These are phyloP conservation scores for Rhodotorula sp. DNA, from an alignment of 1,284 basidiomycete species.

Conservation along the genomic window DNA sequence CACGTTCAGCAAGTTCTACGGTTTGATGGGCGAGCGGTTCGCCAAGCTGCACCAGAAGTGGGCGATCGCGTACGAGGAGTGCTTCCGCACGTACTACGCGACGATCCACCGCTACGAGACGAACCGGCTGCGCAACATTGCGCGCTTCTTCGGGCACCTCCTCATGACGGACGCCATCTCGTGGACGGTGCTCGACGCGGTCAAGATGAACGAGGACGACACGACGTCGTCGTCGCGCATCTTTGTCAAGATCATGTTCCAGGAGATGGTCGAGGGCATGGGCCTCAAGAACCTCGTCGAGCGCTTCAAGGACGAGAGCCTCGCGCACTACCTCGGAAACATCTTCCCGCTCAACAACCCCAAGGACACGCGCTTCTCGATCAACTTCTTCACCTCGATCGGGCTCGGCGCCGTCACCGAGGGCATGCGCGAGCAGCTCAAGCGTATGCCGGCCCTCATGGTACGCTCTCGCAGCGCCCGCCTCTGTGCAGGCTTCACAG, in stretches of 20 bases:
- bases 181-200: slow-evolving; percentile 79
- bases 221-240: slow-evolving; percentile 95
- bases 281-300: slow-evolving; percentile 79
- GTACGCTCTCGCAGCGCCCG: neutral
- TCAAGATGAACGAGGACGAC: slow-evolving; percentile 96
- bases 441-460: slow-evolving; percentile 58
- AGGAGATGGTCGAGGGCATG: slow-evolving; percentile 90
- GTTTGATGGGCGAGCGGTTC: slow-evolving; percentile 92
- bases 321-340: slow-evolving; percentile 64
- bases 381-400: slow-evolving; percentile 84
- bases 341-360: slow-evolving; percentile 97
- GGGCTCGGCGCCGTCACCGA: slow-evolving; percentile 88
- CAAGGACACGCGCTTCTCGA: slow-evolving; percentile 93
- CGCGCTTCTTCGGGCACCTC: slow-evolving; percentile 91
- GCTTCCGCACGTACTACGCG: slow-evolving; percentile 87
- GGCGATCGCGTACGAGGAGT: slow-evolving; percentile 84
- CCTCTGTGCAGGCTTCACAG: neutral
- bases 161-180: slow-evolving; percentile 82
- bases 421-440: slow-evolving; percentile 93
- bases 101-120: slow-evolving; percentile 99
- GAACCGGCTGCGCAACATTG: slow-evolving; percentile 94
- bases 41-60: slow-evolving; percentile 92
- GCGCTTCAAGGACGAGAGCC: slow-evolving; percentile 71
- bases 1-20: slow-evolving; percentile 94
- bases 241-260: slow-evolving; percentile 94